These are phyloP conservation scores for Cordyceps fumosorosea DNA, from an alignment of 2,329 filamentous ascomycete genomes.

Conservation along the genomic window DNA sequence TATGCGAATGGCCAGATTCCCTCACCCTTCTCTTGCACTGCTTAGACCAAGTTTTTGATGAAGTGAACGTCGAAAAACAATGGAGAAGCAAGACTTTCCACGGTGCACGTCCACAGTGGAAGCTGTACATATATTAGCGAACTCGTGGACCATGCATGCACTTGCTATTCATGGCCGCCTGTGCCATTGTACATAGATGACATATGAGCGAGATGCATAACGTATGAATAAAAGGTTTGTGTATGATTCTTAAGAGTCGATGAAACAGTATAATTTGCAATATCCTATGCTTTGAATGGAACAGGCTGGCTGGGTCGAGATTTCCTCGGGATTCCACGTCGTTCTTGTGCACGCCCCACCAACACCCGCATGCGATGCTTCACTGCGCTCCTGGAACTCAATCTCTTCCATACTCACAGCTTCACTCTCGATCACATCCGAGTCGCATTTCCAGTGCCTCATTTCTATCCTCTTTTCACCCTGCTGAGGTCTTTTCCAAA, in stretches of 20 bases:
- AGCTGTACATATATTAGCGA: neutral
- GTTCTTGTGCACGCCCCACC: slow-evolving; percentile 5
- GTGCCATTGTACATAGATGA: neutral
- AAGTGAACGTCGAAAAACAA: neutral
- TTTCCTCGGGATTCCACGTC: slow-evolving; percentile 4
- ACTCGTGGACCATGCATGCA: neutral
- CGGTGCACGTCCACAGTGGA: neutral
- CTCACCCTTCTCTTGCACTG: slow-evolving; percentile 14
- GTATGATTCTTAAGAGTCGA: neutral
- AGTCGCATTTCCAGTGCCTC: neutral
- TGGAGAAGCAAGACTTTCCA: neutral
- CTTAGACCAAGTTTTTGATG: neutral
- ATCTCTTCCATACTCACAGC: neutral
- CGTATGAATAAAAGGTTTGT: neutral
- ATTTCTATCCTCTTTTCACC: no score
- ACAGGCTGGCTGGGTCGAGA: slow-evolving; percentile 1
- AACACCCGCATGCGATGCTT: neutral
- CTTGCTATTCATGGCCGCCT: neutral
- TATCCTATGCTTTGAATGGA: neutral
- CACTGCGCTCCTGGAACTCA: neutral
- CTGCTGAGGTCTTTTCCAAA: neutral
- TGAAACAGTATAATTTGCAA: neutral
- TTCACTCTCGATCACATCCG: neutral
- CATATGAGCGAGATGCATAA: neutral
- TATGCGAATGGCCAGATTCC: slow-evolving; percentile 16